Evolutionary conservation across 2,329 filamentous ascomycete genomes (phyloP).

Genomic region (Alternaria sp.): DNA sequence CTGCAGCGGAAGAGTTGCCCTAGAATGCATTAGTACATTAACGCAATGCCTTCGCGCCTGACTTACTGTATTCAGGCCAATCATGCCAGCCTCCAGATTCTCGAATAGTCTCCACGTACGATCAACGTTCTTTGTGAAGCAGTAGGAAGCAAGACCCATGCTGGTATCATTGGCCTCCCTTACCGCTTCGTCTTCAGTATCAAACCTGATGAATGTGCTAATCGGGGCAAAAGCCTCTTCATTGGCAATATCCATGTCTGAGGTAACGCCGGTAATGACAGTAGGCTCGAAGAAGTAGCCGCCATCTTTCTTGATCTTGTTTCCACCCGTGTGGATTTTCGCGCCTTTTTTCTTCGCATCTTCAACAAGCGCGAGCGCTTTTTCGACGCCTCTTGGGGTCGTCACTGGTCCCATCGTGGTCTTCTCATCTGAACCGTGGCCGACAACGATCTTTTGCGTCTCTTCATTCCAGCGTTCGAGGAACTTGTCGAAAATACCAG

Average conservation of each 20-base stretch:
- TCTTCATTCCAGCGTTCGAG: constrained; percentile 62
- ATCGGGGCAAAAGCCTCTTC: constrained; percentile 75
- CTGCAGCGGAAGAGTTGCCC: constrained; percentile 71
- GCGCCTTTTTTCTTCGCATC: constrained; percentile 72
- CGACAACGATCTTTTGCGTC: constrained; percentile 65
- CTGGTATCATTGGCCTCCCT: constrained; percentile 67
- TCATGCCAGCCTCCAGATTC: constrained; percentile 74
- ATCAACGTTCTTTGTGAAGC: constrained; percentile 74
- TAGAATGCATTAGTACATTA: constrained; percentile 17
- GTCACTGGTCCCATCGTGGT: constrained; percentile 70
- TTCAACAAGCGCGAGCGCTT: constrained; percentile 67
- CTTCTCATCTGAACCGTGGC: constrained; percentile 66
- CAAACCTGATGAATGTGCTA: constrained; percentile 70
- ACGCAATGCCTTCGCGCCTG: neutral
- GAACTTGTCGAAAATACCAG: constrained; percentile 69
- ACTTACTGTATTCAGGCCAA: constrained; percentile 69
- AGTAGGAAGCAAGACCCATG: constrained; percentile 73
- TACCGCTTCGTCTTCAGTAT: constrained; percentile 72
- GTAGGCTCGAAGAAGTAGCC: constrained; percentile 78
- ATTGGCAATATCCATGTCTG: constrained; percentile 64
- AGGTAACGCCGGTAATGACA: constrained; percentile 67
- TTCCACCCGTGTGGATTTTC: constrained; percentile 69
- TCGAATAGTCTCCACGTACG: constrained; percentile 72
- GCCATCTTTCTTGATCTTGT: constrained; percentile 55
- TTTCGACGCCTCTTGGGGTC: constrained; percentile 64